Evolutionary conservation across 1,284 basidiomycete genomes (phyloP).

Genomic region (Mycosarcoma mackinlayi): DNA sequence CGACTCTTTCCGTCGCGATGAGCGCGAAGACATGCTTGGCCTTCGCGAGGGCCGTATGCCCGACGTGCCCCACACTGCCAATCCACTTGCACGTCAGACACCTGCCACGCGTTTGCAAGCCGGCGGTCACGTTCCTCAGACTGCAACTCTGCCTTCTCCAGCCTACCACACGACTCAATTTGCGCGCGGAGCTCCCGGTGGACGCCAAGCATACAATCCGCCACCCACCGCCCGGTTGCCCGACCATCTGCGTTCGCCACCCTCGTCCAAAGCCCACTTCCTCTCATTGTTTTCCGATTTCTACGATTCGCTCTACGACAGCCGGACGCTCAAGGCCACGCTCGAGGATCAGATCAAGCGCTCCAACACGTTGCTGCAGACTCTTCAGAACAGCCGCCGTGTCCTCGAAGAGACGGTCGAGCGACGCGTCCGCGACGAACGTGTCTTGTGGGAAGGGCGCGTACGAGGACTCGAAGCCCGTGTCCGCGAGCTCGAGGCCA

Average conservation of each 20-base stretch:
- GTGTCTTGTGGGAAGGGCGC: slow-evolving; percentile 55
- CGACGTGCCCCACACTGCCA: slow-evolving; percentile 44
- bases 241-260: slow-evolving; percentile 57
- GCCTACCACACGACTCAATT: slow-evolving; percentile 63
- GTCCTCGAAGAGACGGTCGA: slow-evolving; percentile 65
- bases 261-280: slow-evolving; percentile 60
- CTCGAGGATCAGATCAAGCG: slow-evolving; percentile 65
- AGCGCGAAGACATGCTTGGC: slow-evolving; percentile 33
- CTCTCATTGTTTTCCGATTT: slow-evolving; percentile 65
- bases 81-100: slow-evolving; percentile 32
- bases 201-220: slow-evolving; percentile 30
- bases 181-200: slow-evolving; percentile 29
- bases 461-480: slow-evolving; percentile 54
- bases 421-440: slow-evolving; percentile 55
- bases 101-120: slow-evolving; percentile 29
- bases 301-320: slow-evolving; percentile 64
- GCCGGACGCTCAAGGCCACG: slow-evolving; percentile 64
- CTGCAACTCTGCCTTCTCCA: slow-evolving; percentile 61
- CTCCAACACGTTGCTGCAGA: slow-evolving; percentile 64
- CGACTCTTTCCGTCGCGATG: slow-evolving; percentile 27
- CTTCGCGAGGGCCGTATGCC: slow-evolving; percentile 41
- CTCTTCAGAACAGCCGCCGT: slow-evolving; percentile 60
- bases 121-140: slow-evolving; percentile 56
- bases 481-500: slow-evolving; percentile 48
- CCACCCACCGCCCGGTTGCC: slow-evolving; percentile 40